These are phyloP conservation scores for Colletotrichum tropicicola DNA, from an alignment of 2,329 filamentous ascomycete genomes.

Conservation along the genomic window DNA sequence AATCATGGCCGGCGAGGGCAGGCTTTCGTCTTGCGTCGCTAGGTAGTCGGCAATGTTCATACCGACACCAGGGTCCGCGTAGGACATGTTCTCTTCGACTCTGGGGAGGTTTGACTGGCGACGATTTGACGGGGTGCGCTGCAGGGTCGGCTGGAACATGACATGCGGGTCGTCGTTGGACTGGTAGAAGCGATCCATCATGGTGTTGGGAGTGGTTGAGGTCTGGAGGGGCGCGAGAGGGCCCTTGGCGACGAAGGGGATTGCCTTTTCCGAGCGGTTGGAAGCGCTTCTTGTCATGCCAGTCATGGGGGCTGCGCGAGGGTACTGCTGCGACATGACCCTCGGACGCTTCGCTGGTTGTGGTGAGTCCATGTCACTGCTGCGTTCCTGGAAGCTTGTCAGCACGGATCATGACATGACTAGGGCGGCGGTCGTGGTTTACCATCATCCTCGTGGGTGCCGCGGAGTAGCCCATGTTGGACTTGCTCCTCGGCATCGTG, in stretches of 20 bases:
- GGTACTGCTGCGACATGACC: constrained; percentile 44
- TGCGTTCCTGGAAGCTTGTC: constrained; percentile 35
- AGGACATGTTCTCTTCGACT: constrained; percentile 43
- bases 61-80: constrained; percentile 41
- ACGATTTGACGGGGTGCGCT: constrained; percentile 37
- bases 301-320: constrained; percentile 26
- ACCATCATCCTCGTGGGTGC: constrained; percentile 26
- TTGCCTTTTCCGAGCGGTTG: constrained; percentile 48
- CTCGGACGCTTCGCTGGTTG: constrained; percentile 43
- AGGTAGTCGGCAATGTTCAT: constrained; percentile 50
- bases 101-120: constrained; percentile 40
- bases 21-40: constrained; percentile 38
- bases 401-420: constrained; percentile 6
- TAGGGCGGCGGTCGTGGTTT: not conserved
- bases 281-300: constrained; percentile 47
- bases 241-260: constrained; percentile 47
- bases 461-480: constrained; percentile 27
- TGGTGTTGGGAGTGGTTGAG: constrained; percentile 33
- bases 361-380: constrained; percentile 32
- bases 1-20: constrained; percentile 37
- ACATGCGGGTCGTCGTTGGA: constrained; percentile 42
- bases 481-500: constrained; percentile 30
- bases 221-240: constrained; percentile 43
- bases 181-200: constrained; percentile 41
- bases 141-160: constrained; percentile 33